Percentiles rank a stretch among this genome's conserved stretches.
These are phyloP conservation scores for Bipolaris zeicola DNA, from an alignment of 2,329 filamentous ascomycete genomes.

Conservation along the genomic window DNA sequence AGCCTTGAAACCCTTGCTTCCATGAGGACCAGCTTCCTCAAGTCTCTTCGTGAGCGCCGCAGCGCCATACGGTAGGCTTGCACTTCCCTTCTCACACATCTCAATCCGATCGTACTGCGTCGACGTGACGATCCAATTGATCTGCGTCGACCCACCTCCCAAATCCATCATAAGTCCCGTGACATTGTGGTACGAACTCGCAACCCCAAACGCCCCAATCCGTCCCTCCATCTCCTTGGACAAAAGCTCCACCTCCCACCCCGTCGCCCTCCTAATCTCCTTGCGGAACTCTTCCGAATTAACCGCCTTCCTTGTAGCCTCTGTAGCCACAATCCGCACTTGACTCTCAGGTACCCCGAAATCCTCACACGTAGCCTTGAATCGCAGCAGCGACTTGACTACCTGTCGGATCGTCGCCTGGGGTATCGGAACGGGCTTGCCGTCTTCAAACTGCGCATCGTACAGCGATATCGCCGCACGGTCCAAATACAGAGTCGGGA, in stretches of 20 bases:
- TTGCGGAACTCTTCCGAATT: conserved; percentile 73
- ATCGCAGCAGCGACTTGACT: conserved; percentile 68
- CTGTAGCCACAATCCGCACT: conserved; percentile 80
- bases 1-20: conserved; percentile 52
- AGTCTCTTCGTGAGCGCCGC: conserved; percentile 67
- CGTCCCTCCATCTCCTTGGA: conserved; percentile 81
- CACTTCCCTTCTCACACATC: conserved; percentile 55
- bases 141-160: conserved; percentile 75
- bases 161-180: conserved; percentile 84
- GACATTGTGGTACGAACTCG: conserved; percentile 73
- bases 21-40: conserved; percentile 40
- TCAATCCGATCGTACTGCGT: conserved; percentile 54
- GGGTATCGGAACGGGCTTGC: conserved; percentile 58
- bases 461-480: conserved; percentile 84
- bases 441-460: conserved; percentile 68
- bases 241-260: conserved; percentile 73
- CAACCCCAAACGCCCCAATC: conserved; percentile 81
- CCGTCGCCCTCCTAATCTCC: conserved; percentile 67
- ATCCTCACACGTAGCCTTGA: conserved; percentile 71
- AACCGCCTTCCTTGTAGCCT: conserved; percentile 80
- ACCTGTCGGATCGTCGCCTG: conserved; percentile 68
- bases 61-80: conserved; percentile 73
- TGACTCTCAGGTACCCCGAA: conserved; percentile 70
- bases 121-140: conserved; percentile 65
- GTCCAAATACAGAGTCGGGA: conserved; percentile 78